phyloP scores from a whole-genome alignment of 805 yeast genomes.

The Cyberlindnera galapagoensis region DNA sequence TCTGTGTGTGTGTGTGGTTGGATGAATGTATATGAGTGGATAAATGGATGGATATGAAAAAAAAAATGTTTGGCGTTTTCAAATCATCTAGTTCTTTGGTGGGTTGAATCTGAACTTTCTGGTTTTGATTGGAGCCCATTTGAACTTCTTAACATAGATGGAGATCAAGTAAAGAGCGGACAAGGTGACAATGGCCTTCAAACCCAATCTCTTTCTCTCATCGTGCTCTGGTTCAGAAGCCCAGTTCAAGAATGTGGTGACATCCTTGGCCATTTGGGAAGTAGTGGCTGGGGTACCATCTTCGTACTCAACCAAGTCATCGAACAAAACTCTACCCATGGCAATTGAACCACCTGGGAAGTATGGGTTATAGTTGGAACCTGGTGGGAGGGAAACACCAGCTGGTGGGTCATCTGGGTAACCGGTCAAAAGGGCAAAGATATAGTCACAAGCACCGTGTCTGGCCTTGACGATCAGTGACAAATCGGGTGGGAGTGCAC shows the following conservation, averaged over 20 bases:
- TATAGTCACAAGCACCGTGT: conserved; percentile 96
- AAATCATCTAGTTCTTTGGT: conserved; percentile 72
- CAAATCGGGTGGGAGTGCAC: conserved; percentile 97
- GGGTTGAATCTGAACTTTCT: conserved; percentile 92
- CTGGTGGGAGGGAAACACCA: conserved; percentile 88
- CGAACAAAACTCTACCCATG: conserved; percentile 97
- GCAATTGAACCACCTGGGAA: conserved; percentile 99
- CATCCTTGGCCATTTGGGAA: conserved; percentile 99
- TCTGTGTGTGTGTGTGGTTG: conserved; percentile 2
- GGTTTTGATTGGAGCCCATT: conserved; percentile 94
- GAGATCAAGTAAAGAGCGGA: conserved; percentile 76
- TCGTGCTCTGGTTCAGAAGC: conserved; percentile 98
- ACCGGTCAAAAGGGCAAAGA: conserved; percentile 92
- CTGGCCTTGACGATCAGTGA: conserved; percentile 97
- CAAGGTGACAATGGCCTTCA: conserved; percentile 79
- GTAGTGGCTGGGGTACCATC: conserved; percentile 99
- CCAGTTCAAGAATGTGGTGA: conserved; percentile 93
- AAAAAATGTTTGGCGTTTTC: too few species aligned
- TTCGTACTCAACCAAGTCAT: conserved; percentile 95
- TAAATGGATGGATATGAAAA: not conserved
- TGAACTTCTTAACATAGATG: conserved; percentile 93
- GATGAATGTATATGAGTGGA: conserved; percentile 4
- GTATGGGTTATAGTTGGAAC: conserved; percentile 97
- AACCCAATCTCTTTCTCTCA: conserved; percentile 94
- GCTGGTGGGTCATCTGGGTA: conserved; percentile 99